A percentile compares a stretch with the other conserved stretches of the same genome.
Evolutionary conservation across 1,139 yeast species (phyloP).

Genomic region (Meyerozyma sp.): DNA sequence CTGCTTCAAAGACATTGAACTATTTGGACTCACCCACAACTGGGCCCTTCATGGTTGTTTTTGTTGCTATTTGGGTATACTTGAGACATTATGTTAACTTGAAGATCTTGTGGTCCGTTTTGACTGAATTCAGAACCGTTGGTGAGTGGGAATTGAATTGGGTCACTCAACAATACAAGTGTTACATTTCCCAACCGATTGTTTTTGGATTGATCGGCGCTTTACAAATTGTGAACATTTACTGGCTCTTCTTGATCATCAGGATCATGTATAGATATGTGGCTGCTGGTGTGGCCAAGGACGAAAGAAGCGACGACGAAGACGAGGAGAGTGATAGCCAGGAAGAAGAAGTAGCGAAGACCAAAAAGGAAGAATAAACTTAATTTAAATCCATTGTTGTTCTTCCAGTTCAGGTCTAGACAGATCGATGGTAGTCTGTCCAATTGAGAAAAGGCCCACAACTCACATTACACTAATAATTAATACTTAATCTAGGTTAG

Average conservation of each 20-base stretch:
- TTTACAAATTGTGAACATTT: slow-evolving; percentile 76
- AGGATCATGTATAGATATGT: slow-evolving; percentile 69
- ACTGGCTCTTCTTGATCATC: slow-evolving; percentile 80
- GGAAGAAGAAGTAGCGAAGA: slow-evolving; percentile 23
- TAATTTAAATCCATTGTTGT: neutral
- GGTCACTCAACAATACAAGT: slow-evolving; percentile 92
- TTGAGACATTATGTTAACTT: slow-evolving; percentile 83
- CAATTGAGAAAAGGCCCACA: too few relatives aligned
- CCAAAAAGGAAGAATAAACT: slow-evolving; percentile 16
- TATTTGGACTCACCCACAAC: slow-evolving; percentile 67
- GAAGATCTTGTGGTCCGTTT: slow-evolving; percentile 77
- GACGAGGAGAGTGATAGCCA: slow-evolving; percentile 36
- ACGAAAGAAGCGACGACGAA: slow-evolving; percentile 90
- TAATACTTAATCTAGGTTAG: too few relatives aligned
- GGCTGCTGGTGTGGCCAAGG: slow-evolving; percentile 56
- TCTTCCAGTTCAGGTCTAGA: too few relatives aligned
- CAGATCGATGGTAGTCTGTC: too few relatives aligned
- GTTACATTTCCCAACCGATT: slow-evolving; percentile 91
- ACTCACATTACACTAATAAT: too few relatives aligned
- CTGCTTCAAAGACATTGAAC: slow-evolving; percentile 77
- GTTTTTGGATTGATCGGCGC: slow-evolving; percentile 74
- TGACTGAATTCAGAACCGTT: slow-evolving; percentile 79
- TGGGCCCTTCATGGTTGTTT: slow-evolving; percentile 62
- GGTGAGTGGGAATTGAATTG: slow-evolving; percentile 81
- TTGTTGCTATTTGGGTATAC: slow-evolving; percentile 75